Evolutionary conservation across 495 filamentous ascomycete genomes (phyloP).

Genomic region (Annulohypoxylon bovei): DNA sequence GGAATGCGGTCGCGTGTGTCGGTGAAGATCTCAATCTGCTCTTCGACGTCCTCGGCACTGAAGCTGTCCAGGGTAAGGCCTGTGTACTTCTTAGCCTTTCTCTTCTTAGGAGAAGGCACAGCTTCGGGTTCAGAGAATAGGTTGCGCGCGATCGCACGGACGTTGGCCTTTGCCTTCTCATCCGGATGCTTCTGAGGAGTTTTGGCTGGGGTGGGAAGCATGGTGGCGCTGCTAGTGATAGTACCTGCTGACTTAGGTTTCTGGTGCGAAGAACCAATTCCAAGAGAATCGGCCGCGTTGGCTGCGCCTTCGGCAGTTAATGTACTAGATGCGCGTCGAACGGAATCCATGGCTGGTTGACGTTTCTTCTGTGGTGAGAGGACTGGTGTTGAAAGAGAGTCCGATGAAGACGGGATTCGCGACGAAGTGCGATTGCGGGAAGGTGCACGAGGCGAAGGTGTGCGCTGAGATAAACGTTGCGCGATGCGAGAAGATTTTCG

Average conservation of each 20-base stretch:
- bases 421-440: conserved; percentile 45
- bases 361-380: conserved; percentile 65
- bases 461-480: conserved; percentile 51
- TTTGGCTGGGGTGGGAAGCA: conserved; percentile 90
- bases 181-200: conserved; percentile 80
- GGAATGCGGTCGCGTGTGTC: conserved; percentile 90
- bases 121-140: conserved; percentile 72
- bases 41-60: conserved; percentile 63
- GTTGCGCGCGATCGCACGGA: conserved; percentile 74
- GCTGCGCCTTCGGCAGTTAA: conserved; percentile 49
- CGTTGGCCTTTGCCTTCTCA: conserved; percentile 59
- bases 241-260: conserved; percentile 34
- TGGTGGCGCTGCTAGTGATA: conserved; percentile 48
- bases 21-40: conserved; percentile 82
- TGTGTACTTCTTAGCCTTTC: conserved; percentile 65
- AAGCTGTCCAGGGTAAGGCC: conserved; percentile 77
- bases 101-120: conserved; percentile 69
- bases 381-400: conserved; percentile 53
- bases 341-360: conserved; percentile 46
- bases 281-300: conserved; percentile 50
- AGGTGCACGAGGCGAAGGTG: conserved; percentile 56
- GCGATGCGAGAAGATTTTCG: conserved; percentile 65
- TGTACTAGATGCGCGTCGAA: conserved; percentile 53
- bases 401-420: conserved; percentile 42
- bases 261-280: conserved; percentile 40